A percentile compares a stretch with the other conserved stretches of the same genome.
Conservation (phyloP, 1,284 basidiomycete genomes). For the Schizopora paradoxa region DNA sequence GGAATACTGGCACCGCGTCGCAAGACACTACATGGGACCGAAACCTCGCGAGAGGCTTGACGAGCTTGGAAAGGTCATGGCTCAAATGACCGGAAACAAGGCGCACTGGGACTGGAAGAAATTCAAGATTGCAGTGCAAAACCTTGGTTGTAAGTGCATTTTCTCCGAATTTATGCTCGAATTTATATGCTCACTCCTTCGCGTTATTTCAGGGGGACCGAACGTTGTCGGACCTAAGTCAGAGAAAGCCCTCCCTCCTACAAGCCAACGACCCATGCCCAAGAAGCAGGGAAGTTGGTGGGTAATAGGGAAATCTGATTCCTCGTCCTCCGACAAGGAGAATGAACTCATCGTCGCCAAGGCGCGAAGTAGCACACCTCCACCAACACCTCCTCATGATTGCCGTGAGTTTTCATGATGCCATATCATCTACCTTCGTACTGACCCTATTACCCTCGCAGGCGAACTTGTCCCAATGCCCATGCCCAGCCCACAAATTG, state of each 20-base stretch:
- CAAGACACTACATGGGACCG: conserved; percentile 62
- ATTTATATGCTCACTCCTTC: background rate
- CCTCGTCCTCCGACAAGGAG: conserved; percentile 7
- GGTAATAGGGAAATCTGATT: conserved; percentile 13
- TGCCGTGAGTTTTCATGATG: too few relatives aligned
- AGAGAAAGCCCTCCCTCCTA: conserved; percentile 7
- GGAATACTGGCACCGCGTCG: conserved; percentile 75
- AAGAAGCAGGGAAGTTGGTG: conserved; percentile 19
- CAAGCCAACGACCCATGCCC: conserved; percentile 14
- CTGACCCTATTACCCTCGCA: conserved; percentile 1
- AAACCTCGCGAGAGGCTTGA: conserved; percentile 57
- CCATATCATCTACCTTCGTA: conserved; percentile 12
- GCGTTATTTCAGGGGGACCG: background rate
- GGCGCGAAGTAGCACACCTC: background rate
- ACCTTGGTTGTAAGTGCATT: conserved; percentile 65
- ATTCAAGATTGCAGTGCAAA: conserved; percentile 68
- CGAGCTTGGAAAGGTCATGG: conserved; percentile 66
- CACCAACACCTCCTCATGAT: conserved; percentile 1
- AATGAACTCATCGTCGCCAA: conserved; percentile 24
- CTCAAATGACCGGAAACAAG: conserved; percentile 64
- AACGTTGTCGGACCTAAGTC: conserved; percentile 9
- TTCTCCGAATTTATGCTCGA: background rate
- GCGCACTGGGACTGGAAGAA: conserved; percentile 78
- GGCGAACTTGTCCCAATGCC: too few relatives aligned
- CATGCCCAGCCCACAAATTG: conserved; percentile 27